A percentile compares a stretch with the other conserved stretches of the same genome.
These are phyloP conservation scores for Rubroshorea leprosula DNA, from an alignment of 345 rosid genomes.

Conservation along the genomic window DNA sequence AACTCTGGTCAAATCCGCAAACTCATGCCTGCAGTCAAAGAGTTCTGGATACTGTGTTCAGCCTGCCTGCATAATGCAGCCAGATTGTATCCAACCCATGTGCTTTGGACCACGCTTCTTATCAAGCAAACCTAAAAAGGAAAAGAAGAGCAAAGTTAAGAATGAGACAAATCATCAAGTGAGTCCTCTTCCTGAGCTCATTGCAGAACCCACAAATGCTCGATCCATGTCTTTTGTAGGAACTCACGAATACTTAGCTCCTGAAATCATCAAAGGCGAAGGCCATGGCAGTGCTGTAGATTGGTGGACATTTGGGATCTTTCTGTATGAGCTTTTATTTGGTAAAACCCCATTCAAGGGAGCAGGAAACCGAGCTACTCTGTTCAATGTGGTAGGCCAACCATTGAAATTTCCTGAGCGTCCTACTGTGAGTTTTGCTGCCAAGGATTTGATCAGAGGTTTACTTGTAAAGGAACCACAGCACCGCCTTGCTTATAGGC, in stretches of 20 bases:
- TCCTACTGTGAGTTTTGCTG: slow-evolving; percentile 70
- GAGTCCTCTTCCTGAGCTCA: slow-evolving; percentile 69
- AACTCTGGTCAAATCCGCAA: slow-evolving; percentile 45
- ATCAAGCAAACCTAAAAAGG: slow-evolving; percentile 31
- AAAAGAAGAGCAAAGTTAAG: slow-evolving; percentile 27
- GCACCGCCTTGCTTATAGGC: slow-evolving; percentile 60
- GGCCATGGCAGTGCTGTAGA: slow-evolving; percentile 91
- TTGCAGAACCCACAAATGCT: slow-evolving; percentile 78
- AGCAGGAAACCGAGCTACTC: slow-evolving; percentile 57
- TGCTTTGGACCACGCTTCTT: slow-evolving; percentile 58
- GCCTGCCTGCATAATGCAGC: slow-evolving; percentile 48
- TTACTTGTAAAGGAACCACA: slow-evolving; percentile 81
- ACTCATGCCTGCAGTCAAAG: slow-evolving; percentile 27
- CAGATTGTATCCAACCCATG: slow-evolving; percentile 52
- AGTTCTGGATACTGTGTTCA: slow-evolving; percentile 46
- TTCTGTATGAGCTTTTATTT: slow-evolving; percentile 72
- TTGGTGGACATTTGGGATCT: slow-evolving; percentile 92
- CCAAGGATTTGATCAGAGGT: slow-evolving; percentile 69
- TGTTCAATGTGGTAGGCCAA: slow-evolving; percentile 70
- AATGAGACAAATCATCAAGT: slow-evolving; percentile 31
- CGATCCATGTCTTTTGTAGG: slow-evolving; percentile 90
- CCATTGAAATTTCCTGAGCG: slow-evolving; percentile 66
- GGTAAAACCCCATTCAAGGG: slow-evolving; percentile 85
- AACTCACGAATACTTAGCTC: slow-evolving; percentile 85
- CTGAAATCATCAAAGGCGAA: slow-evolving; percentile 80